phyloP scores from a whole-genome alignment of 257 asterid genomes.

The Primulina tabacum region DNA sequence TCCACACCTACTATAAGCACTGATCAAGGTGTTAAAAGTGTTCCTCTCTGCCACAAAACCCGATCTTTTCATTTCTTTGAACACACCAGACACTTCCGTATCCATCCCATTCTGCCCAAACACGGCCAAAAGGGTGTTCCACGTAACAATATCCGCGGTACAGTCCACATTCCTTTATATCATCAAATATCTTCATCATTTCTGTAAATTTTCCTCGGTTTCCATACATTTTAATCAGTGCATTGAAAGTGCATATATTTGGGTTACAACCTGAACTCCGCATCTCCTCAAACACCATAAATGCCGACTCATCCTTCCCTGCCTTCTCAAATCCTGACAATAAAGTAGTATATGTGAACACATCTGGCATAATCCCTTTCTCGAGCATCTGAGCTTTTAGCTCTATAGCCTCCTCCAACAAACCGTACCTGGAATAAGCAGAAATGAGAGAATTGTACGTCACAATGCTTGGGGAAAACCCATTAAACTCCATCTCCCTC shows the following conservation, averaged over 20 bases:
- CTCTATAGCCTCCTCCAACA: conserved; percentile 79
- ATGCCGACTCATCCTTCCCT: conserved; percentile 83
- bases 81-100: conserved; percentile 83
- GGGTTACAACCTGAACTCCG: conserved; percentile 60
- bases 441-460: conserved; percentile 81
- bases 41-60: conserved; percentile 92
- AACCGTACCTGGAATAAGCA: conserved; percentile 72
- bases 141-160: conserved; percentile 81
- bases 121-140: conserved; percentile 94
- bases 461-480: conserved; percentile 63
- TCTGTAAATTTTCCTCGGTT: conserved; percentile 75
- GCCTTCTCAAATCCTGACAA: conserved; percentile 93
- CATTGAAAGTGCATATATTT: conserved; percentile 87
- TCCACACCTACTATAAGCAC: conserved; percentile 93
- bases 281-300: conserved; percentile 79
- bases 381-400: conserved; percentile 58
- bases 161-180: conserved; percentile 67
- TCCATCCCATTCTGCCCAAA: conserved; percentile 95
- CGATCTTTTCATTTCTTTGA: conserved; percentile 84
- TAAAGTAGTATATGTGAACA: conserved; percentile 82
- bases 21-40: conserved; percentile 83
- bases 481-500: conserved; percentile 70
- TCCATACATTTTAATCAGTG: conserved; percentile 85
- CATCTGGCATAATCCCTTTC: conserved; percentile 85
- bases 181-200: conserved; percentile 87